These are phyloP conservation scores for Sclerospora graminicola DNA, from an alignment of 352 stramenopile species.

Conservation along the genomic window DNA sequence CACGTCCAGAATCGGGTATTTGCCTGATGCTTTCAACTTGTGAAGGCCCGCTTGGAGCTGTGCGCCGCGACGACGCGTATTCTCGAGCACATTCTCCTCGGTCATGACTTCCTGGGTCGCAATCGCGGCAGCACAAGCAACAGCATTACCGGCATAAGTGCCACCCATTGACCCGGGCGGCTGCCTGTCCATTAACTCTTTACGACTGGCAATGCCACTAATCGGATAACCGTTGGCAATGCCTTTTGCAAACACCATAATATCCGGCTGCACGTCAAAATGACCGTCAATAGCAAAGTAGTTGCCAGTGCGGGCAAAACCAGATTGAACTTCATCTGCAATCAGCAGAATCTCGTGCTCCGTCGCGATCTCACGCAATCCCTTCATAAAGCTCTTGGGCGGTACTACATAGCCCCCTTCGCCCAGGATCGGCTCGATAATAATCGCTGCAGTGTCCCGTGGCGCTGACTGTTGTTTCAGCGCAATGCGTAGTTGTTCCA, in stretches of 20 bases:
- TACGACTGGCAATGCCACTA: slow-evolving; percentile 80
- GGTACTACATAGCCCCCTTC: slow-evolving; percentile 89
- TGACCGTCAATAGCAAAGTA: slow-evolving; percentile 85
- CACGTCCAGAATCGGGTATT: slow-evolving; percentile 79
- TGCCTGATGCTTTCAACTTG: slow-evolving; percentile 57
- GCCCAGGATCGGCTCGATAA: slow-evolving; percentile 88
- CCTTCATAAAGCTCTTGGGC: slow-evolving; percentile 88
- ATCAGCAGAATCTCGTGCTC: slow-evolving; percentile 91
- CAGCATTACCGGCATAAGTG: slow-evolving; percentile 89
- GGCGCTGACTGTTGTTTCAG: slow-evolving; percentile 87
- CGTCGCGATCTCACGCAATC: slow-evolving; percentile 84
- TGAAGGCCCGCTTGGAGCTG: slow-evolving; percentile 71
- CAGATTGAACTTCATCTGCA: slow-evolving; percentile 89
- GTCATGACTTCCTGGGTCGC: slow-evolving; percentile 82
- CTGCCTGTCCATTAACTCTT: slow-evolving; percentile 78
- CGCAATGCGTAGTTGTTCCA: slow-evolving; percentile 78
- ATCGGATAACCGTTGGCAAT: slow-evolving; percentile 89
- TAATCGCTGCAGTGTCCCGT: slow-evolving; percentile 81
- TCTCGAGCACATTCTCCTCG: slow-evolving; percentile 85
- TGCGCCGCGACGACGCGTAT: slow-evolving; percentile 58
- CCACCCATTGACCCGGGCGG: slow-evolving; percentile 86
- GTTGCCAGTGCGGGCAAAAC: slow-evolving; percentile 80
- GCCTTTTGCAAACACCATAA: slow-evolving; percentile 90
- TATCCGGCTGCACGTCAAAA: slow-evolving; percentile 82
- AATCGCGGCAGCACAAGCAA: slow-evolving; percentile 87